Evolutionary conservation across 2,329 filamentous ascomycete species (phyloP).

Genomic region (Hymenoscyphus fraxineus): DNA sequence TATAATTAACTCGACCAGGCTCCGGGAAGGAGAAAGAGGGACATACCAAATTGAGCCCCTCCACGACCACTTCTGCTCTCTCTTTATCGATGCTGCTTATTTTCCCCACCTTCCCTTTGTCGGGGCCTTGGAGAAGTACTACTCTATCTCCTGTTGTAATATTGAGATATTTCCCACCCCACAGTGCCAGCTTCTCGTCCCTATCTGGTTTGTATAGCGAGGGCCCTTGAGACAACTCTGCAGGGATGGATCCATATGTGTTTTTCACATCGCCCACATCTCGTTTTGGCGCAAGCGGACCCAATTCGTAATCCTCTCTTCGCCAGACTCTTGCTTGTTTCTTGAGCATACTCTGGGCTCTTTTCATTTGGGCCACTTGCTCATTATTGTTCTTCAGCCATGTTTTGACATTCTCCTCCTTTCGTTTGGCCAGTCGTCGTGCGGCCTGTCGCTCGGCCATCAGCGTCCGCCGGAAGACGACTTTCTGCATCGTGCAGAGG

Average conservation of each 20-base stretch:
- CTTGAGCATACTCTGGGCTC: conserved; percentile 34
- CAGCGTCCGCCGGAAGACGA: conserved; percentile 62
- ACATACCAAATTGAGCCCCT: conserved; percentile 61
- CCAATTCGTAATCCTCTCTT: conserved; percentile 74
- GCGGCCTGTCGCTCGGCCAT: conserved; percentile 63
- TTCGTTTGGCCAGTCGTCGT: conserved; percentile 42
- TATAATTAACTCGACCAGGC: background rate
- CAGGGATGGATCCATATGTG: conserved; percentile 54
- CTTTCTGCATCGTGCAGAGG: conserved; percentile 60
- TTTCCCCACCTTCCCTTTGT: conserved; percentile 80
- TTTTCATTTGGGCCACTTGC: conserved; percentile 23
- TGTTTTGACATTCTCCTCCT: conserved; percentile 32
- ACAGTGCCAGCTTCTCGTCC: conserved; percentile 33
- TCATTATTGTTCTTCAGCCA: conserved; percentile 22
- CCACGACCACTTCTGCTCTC: conserved; percentile 57
- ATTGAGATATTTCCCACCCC: conserved; percentile 50
- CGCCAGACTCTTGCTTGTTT: conserved; percentile 52
- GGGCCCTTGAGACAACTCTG: conserved; percentile 34
- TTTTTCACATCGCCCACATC: conserved; percentile 59
- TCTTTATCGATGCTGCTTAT: conserved; percentile 55
- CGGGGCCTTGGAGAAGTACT: conserved; percentile 71
- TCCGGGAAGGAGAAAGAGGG: background rate
- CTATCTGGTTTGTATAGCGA: conserved; percentile 17
- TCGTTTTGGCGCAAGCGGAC: conserved; percentile 71
- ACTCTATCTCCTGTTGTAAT: conserved; percentile 72